Evolutionary conservation across 805 yeast species (phyloP).

Genomic region (Saturnispora halmiae): DNA sequence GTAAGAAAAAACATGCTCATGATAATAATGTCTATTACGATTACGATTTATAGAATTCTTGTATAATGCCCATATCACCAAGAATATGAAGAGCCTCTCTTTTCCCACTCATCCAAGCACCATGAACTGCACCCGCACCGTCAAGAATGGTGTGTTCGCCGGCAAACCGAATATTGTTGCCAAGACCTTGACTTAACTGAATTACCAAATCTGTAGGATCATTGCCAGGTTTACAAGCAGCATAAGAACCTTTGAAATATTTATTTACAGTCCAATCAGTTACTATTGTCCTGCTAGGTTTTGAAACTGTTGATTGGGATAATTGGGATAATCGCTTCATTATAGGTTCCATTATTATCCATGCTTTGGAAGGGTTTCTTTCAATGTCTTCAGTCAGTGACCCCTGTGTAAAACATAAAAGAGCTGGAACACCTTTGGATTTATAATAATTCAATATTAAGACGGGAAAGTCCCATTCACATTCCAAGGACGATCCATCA

Average conservation of each 20-base stretch:
- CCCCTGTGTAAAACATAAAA: constrained; percentile 62
- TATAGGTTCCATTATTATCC: constrained; percentile 51
- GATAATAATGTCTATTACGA: no score
- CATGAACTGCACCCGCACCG: constrained; percentile 89
- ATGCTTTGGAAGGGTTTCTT: constrained; percentile 41
- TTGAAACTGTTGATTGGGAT: constrained; percentile 13
- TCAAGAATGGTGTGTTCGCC: constrained; percentile 85
- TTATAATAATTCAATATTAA: constrained; percentile 51
- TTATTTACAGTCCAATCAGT: constrained; percentile 79
- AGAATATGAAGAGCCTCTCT: constrained; percentile 25
- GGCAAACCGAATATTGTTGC: constrained; percentile 58
- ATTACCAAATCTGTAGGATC: constrained; percentile 56
- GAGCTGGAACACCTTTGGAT: constrained; percentile 39
- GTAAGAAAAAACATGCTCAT: constrained; percentile 2
- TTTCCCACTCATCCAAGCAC: constrained; percentile 68
- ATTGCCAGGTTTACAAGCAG: constrained; percentile 60
- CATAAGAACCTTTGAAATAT: constrained; percentile 71
- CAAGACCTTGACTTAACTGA: constrained; percentile 53
- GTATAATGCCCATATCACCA: constrained; percentile 17
- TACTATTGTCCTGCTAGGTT: constrained; percentile 36
- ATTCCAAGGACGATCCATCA: not conserved
- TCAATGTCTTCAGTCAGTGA: constrained; percentile 60
- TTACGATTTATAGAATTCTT: no score
- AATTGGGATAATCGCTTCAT: constrained; percentile 20
- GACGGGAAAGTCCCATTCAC: constrained; percentile 52